Base-by-base conservation (phyloP, 116 monocot genomes). In the Dioscorea cayenensis region DNA sequence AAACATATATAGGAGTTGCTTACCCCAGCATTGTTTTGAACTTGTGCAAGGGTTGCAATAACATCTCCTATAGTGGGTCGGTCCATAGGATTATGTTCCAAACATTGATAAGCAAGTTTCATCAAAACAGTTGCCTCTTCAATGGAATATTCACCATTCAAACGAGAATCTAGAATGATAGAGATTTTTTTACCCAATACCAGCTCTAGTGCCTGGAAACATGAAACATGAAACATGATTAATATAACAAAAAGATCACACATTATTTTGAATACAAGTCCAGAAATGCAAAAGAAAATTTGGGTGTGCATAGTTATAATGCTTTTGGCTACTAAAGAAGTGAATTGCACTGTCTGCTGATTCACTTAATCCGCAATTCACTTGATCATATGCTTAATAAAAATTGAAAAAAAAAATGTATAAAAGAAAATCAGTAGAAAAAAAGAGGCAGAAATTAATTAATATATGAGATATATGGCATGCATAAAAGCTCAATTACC, bases 11-110 rank as follows among this genome's bases (percentile, higher is more conserved):
- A 38, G 5, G 38, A 52, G 18, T 52, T 16, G 16, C 49, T 52
- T 1, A 87, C 87, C 75, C 78, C 83, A 38, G 80, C 66, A 73
- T 87, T 87, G 18, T 3, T 13, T 52, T 52, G 52, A 13, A 52
- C 13, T 3, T 3, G 52, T 52, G 12, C 52, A 52, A 50, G 81
- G 58, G 84, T 78, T 11, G 77, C 60, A 29, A 87, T 80, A 55
- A 84, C 70, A 60, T 76, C 71, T 59, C 78, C 72, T 60, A 76
- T 75, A 35, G 75, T 78, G 18, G 87, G 87, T 5, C 87, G 83
- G 11, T 87, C 87, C 70, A 78, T 72, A 36, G 87, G 83, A 71
- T 87, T 83, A 78, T 87, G 83, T 37, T 87, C 83, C 32, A 87
- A 75, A 62, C 87, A 87, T 37, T 73, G 81, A 51, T 83, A 87